Evolutionary conservation across 192 early-diverging fungal species (phyloP).

Genomic region (Rhizoclosmatium globosum): DNA sequence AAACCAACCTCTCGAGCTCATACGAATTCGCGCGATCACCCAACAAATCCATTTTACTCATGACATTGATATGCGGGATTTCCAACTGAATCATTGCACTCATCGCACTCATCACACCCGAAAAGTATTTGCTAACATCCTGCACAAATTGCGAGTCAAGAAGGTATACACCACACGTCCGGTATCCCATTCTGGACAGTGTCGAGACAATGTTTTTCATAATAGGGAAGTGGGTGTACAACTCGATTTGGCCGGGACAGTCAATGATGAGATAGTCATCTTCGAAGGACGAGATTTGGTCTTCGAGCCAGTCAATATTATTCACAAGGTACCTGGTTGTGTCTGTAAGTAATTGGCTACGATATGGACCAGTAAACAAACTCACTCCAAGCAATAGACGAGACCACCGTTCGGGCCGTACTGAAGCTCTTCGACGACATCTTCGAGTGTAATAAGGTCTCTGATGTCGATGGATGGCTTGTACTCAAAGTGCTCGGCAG

Average conservation of each 20-base stretch:
- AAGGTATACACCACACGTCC: slow-evolving; percentile 92
- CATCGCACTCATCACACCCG: slow-evolving; percentile 95
- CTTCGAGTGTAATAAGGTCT: slow-evolving; percentile 96
- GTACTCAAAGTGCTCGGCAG: slow-evolving; percentile 96
- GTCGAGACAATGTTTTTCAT: slow-evolving; percentile 83
- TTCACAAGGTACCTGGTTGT: slow-evolving; percentile 75
- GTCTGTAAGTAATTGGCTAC: neutral
- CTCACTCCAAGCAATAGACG: slow-evolving; percentile 91
- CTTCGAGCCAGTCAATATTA: slow-evolving; percentile 97
- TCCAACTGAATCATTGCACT: slow-evolving; percentile 96
- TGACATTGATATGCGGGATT: slow-evolving; percentile 97
- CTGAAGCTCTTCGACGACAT: slow-evolving; percentile 96
- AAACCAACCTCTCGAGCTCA: slow-evolving; percentile 50
- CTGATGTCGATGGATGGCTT: slow-evolving; percentile 92
- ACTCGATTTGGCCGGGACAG: slow-evolving; percentile 95
- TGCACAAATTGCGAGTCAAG: slow-evolving; percentile 95
- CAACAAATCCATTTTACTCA: slow-evolving; percentile 97
- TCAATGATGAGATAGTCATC: slow-evolving; percentile 98
- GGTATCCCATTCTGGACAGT: slow-evolving; percentile 77
- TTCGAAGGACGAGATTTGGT: slow-evolving; percentile 87
- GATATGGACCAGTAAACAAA: slow-evolving; percentile 48
- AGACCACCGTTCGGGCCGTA: slow-evolving; percentile 98
- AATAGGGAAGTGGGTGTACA: slow-evolving; percentile 97
- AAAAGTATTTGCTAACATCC: slow-evolving; percentile 96
- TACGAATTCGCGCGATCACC: slow-evolving; percentile 46